Base-by-base conservation (phyloP, 352 stramenopile species). In the Blastocystis sp. region DNA sequence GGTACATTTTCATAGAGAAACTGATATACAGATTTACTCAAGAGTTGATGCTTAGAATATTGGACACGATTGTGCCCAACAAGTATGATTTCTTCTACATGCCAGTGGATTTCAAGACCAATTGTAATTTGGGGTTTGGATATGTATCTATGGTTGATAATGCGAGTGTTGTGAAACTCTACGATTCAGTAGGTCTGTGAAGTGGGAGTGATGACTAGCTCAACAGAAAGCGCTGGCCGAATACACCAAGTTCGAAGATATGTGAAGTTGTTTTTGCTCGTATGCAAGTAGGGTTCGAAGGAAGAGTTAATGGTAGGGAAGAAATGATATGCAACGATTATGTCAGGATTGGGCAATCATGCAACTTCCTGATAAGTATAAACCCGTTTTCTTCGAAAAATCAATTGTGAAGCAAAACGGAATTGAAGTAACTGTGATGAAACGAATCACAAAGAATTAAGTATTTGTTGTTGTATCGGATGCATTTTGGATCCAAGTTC, bases 41-140 rank as follows among this genome's bases (percentile, higher is more conserved):
- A 90, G 91, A 97, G 85, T 98, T 99, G 95, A 90, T 99, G n/a
- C 90, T 99, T 9, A 80, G 93, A 0, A 96, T 99, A 93, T 97
- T 99, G 89, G 96, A 97, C 77, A 91, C 91, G 46, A 93, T 93
- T 46, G 93, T 93, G 81, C 91, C 95, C 78, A 95, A 95, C 24
- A 92, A 94, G 54, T 96, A 95, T 86, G 95, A 98, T 89, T 99
- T 99, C 88, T 99, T 99, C 90, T 99, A 99, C 90, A 91, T 99
- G 73, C 97, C 97, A 24, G 99, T 99, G 87, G 97, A 99, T 91
- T 99, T 99, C 90, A 98, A 98, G 92, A 99, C 98, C 90, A 97
- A 97, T 90, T 99, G 96, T 91, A 99, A 99, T 91, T 95, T 98
- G 91, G 97, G 97, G n/a, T 99, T 99, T 90, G 96, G 96, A 27